Evolutionary conservation across 2,329 filamentous ascomycete species (phyloP), one percentile per base, ranked within the genome.

Genomic region (Nannizzia gypsea): DNA sequence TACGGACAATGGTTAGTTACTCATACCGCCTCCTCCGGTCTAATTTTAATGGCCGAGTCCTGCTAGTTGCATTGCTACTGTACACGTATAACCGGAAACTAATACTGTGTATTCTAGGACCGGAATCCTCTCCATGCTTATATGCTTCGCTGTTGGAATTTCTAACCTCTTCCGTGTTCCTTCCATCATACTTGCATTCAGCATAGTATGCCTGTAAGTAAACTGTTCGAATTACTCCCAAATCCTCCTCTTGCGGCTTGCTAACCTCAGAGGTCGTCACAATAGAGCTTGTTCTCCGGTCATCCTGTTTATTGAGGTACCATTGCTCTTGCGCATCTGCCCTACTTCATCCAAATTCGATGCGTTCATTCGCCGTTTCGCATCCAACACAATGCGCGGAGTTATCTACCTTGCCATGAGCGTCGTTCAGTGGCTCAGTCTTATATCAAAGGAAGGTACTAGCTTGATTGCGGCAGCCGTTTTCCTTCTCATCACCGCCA

Each of bases 371-470:
- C 90, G 92, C 75, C 86, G 83, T 70, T 89, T 99, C 79, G 90
- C 90, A 64, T 95, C 91, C 62, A 97, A 96, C 80, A 97, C 91
- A 79, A 95, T 93, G 86, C 90, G 93, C 75, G 92, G 92, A 20
- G 87, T 79, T 61, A 87, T 95, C 71, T 99, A 99, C 76, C 76
- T 77, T 61, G 76, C 83, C 71, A 92, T 97, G 88, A 88, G 84
- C 67, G 70, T 86, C 57, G 74, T 95, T 52, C 90, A 96, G 75
- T 97, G 89, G 83, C 77, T 95, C 61, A 95, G 89, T 72, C 77
- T 91, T 64, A 80, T 88, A 3, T 36, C 31, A 62, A 69, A 77
- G 22, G 72, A 75, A 54, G 72, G 81, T 8, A 89, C 86, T 57
- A 89, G 85, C 70, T 77, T 99, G 73, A 88, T 99, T 66, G 93